Evolutionary conservation across 1,284 basidiomycete species (phyloP).

Genomic region (Trichosporon sp.): DNA sequence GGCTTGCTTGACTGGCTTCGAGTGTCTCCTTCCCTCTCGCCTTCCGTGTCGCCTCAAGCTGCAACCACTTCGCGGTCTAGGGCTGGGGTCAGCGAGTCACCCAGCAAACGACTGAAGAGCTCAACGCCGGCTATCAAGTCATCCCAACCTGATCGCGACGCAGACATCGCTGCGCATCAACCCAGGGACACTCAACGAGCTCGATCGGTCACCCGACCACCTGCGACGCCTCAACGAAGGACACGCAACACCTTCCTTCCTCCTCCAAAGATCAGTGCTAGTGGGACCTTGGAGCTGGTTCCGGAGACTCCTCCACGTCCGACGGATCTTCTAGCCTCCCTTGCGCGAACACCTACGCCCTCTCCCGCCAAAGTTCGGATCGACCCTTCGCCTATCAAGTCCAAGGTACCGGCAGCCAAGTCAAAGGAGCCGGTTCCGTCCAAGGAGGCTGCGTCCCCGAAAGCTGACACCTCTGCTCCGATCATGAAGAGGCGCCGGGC

Average conservation of each 20-base stretch:
- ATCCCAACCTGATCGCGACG: neutral
- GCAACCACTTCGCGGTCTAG: neutral
- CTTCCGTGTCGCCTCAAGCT: neutral
- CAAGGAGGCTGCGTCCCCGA: neutral
- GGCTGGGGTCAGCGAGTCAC: neutral
- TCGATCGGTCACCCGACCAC: neutral
- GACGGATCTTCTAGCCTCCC: neutral
- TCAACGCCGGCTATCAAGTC: neutral
- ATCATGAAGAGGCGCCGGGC: neutral
- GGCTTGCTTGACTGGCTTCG: neutral
- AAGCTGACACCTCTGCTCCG: neutral
- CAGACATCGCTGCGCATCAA: neutral
- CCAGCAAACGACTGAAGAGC: neutral
- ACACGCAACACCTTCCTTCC: neutral
- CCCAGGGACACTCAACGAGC: neutral
- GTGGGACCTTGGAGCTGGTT: neutral
- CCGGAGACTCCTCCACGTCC: neutral
- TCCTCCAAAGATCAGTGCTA: neutral
- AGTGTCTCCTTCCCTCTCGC: neutral
- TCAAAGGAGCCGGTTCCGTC: neutral
- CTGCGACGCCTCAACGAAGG: neutral
- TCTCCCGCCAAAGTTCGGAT: neutral
- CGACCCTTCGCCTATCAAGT: neutral
- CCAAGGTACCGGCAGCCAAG: neutral
- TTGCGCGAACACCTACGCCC: neutral